Conservation (phyloP, 106 monocot species). For the Dendrobium catenatum region DNA sequence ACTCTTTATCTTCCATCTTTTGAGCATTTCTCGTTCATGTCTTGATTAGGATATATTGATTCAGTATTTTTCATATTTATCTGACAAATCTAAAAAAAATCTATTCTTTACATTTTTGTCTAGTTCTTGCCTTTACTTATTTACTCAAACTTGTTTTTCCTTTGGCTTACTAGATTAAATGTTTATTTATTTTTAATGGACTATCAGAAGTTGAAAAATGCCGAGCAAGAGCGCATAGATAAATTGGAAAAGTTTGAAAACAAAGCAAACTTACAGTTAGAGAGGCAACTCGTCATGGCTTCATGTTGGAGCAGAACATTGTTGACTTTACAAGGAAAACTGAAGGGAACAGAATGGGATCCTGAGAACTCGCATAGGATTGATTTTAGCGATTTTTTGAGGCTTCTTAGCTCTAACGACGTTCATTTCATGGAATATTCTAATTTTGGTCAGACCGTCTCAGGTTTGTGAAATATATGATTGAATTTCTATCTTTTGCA, state of each 20-base stretch:
- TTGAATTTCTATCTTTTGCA: conserved; percentile 1
- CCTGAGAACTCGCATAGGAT: conserved; percentile 75
- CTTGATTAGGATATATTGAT: not conserved
- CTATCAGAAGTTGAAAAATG: conserved; percentile 63
- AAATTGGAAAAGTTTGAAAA: conserved; percentile 65
- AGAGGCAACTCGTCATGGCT: conserved; percentile 75
- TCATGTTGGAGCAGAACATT: conserved; percentile 67
- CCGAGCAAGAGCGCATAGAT: conserved; percentile 48
- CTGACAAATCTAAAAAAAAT: not conserved
- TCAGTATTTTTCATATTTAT: too few species aligned
- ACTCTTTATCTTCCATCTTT: not conserved
- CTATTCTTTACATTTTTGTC: not conserved
- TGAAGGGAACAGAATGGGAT: conserved; percentile 85
- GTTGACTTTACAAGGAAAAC: conserved; percentile 71
- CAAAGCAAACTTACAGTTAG: conserved; percentile 63
- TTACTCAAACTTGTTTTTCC: not conserved
- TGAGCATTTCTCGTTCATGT: not conserved
- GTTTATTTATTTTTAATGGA: not conserved
- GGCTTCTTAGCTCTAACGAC: conserved; percentile 72
- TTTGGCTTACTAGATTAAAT: not conserved
- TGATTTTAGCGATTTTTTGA: conserved; percentile 65
- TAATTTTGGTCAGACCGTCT: conserved; percentile 65
- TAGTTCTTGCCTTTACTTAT: not conserved
- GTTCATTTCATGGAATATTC: conserved; percentile 86
- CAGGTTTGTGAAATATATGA: conserved; percentile 28